Conservation (phyloP, 306 rosid species). For the Pueraria montana region DNA sequence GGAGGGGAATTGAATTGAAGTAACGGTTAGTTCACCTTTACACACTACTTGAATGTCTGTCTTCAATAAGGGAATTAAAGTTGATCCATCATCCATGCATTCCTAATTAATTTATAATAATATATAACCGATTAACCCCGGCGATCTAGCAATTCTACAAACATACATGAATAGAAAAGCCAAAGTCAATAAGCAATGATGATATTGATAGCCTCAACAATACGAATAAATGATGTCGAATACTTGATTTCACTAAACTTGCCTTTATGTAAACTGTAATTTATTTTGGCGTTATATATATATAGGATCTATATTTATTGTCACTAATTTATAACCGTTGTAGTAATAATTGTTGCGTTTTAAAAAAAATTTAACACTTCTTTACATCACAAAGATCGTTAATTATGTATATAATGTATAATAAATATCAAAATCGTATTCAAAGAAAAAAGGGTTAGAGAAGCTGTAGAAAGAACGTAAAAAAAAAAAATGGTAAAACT, state of each 20-base stretch:
- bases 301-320: background rate
- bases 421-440: too few species aligned
- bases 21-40: conserved; percentile 13
- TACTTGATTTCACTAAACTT: conserved; percentile 19
- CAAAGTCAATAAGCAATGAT: conserved; percentile 10
- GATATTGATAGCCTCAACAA: conserved; percentile 19
- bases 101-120: background rate
- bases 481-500: too few species aligned
- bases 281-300: background rate
- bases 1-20: background rate
- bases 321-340: conserved; percentile 13
- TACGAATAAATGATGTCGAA: conserved; percentile 25
- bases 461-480: too few species aligned
- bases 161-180: background rate
- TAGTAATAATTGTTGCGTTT: background rate
- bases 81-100: background rate
- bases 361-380: too few species aligned
- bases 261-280: background rate
- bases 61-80: conserved; percentile 12
- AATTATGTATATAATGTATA: too few species aligned
- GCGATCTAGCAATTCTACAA: too few species aligned
- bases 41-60: background rate
- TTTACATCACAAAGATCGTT: background rate
- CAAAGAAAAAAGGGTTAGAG: too few species aligned
- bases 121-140: too few species aligned